Evolutionary conservation across 1,139 yeast genomes (phyloP), one percentile per base, ranked within the genome.

Genomic region (Kazachstania sp.): DNA sequence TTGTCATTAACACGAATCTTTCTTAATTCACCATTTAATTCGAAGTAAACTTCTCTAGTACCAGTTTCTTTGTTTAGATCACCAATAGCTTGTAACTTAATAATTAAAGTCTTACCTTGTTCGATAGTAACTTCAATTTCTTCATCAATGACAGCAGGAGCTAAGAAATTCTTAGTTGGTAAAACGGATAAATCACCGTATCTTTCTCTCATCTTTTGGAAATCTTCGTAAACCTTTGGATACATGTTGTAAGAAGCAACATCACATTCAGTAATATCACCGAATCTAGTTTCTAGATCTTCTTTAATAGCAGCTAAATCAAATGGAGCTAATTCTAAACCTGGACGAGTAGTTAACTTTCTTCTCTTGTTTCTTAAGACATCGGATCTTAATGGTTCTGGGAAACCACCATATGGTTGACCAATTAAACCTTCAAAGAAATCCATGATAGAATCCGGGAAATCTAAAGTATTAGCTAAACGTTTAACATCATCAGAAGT

Each of bases 341-440:
- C 99, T 43, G 99, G 98, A 70, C 98, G 84, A 59, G 76, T 73
- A 53, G 80, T 78, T 68, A 92, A 79, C 71, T 88, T 87, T 70
- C 86, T 83, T 71, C 99, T 84, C 80, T 88, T 90, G 60, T 86
- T 86, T 65, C 78, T 79, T 65, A 92, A 79, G 53, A 92, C 78
- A 66, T 90, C 86, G 42, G 95, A 75, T 72, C 98, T 83, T 69
- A 92, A 76, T 43, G 99, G 98, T 71, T 92, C 99, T 47, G 98
- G 98, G 95, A 94, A 92, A 7, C 99, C 99, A 58, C 98, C 98
- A 66, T 86, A 88, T 59, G 99, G 99, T 61, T 92, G 92, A 65
- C 99, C 99, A 88, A 94, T 92, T 65, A 92, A 77, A 60, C 99
- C 99, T 74, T 94, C 96, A 79, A 92, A 88, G 77, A 92, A 92